These are phyloP conservation scores for Pythium aquatile DNA, from an alignment of 352 stramenopile species.

Conservation along the genomic window DNA sequence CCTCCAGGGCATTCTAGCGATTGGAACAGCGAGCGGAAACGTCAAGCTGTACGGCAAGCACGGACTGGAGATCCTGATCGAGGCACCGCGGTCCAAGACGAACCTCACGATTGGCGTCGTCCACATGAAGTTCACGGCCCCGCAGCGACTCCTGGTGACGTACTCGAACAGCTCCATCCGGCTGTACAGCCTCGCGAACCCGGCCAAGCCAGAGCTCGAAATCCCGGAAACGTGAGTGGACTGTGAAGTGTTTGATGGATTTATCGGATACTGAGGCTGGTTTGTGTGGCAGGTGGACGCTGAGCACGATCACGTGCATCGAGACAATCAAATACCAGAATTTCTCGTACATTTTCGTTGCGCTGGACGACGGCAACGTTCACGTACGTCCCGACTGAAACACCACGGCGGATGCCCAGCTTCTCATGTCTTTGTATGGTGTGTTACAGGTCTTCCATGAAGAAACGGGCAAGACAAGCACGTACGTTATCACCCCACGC, in stretches of 20 bases:
- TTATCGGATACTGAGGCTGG: too few relatives aligned
- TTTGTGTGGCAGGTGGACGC: conserved; percentile 48
- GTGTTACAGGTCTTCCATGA: conserved; percentile 62
- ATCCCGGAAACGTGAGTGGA: conserved; percentile 26
- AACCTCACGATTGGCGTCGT: conserved; percentile 45
- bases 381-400: conserved; percentile 26
- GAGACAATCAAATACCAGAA: conserved; percentile 60
- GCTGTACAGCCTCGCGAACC: conserved; percentile 48
- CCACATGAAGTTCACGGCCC: conserved; percentile 62
- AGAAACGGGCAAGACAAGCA: conserved; percentile 64
- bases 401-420: too few relatives aligned
- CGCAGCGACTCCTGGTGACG: conserved; percentile 56
- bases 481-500: conserved; percentile 56
- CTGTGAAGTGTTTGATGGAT: too few relatives aligned
- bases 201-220: conserved; percentile 22
- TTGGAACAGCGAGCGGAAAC: conserved; percentile 56
- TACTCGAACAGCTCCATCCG: conserved; percentile 70
- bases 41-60: conserved; percentile 72
- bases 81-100: conserved; percentile 31
- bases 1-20: conserved; percentile 59
- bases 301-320: conserved; percentile 55
- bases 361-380: conserved; percentile 64
- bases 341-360: conserved; percentile 71
- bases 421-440: neutral
- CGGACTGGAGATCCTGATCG: conserved; percentile 59